Evolutionary conservation across 495 filamentous ascomycete genomes (phyloP), one percentile per base, ranked within the genome.

Genomic region (Penicillium goetzii): DNA sequence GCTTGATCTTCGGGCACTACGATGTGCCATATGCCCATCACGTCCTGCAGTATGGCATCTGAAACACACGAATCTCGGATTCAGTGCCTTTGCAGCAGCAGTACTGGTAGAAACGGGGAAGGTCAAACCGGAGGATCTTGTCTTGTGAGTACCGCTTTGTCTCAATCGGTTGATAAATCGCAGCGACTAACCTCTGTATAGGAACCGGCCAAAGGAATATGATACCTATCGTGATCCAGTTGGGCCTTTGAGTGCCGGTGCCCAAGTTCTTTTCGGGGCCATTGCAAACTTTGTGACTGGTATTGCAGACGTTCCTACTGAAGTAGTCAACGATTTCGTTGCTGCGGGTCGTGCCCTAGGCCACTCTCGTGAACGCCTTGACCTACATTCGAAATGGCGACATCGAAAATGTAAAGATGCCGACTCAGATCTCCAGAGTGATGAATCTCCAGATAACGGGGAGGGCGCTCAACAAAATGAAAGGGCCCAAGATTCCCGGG

Each of bases 241-340:
- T 66, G 87, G 92, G 61, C 90, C 90, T 0, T 82, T 93, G 19
- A 86, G 88, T 9, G 90, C 90, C 15, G 85, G 84, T 33, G 86
- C 91, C 1, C 85, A 87, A 19, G 90, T 92, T 0, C 73, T 97
- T 3, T 77, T 94, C 15, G 92, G 92, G 6, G 90, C 92, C 9
- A 79, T 92, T 38, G 82, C 86, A 17, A 88, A 82, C 61, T 84
- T 98, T 53, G 83, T 89, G 68, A 90, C 94, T 83, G 92, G 92
- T 0, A 78, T 93, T 33, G 90, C 90, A 5, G 92, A 96, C 65
- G 85, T 97, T 25, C 93, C 94, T 0, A 79, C 84, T 15, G 90
- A 90, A 17, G 84, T 96, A 19, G 87, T 91, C 62, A 76, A 23
- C 76, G 90, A 65, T 68, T 75, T 71, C 87, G 66, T 80, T 82